Conservation (phyloP, 1,284 basidiomycete species). For the Ceratobasidium theobromae region DNA sequence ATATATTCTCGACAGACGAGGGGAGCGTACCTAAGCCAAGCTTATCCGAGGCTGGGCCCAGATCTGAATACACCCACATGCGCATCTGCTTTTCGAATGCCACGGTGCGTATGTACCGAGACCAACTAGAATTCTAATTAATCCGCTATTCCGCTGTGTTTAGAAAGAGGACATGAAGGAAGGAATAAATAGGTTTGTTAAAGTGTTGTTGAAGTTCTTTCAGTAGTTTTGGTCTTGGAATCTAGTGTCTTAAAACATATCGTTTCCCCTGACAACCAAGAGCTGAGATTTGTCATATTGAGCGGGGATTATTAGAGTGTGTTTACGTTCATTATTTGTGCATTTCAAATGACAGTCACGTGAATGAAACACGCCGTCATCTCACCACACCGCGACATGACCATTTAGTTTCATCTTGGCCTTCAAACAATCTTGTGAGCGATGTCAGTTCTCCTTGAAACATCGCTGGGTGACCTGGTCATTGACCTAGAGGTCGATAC, state of each 20-base stretch:
- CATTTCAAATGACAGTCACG: background rate
- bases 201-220: constrained; percentile 39
- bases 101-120: constrained; percentile 48
- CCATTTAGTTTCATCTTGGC: background rate
- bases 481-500: constrained; percentile 92
- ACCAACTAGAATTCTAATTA: background rate
- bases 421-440: constrained; percentile 12
- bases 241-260: background rate
- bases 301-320: no score
- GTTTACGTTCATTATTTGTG: background rate
- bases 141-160: background rate
- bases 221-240: background rate
- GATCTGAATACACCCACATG: constrained; percentile 53
- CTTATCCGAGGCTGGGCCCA: background rate
- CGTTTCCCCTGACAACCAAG: background rate
- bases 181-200: constrained; percentile 50
- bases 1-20: constrained; percentile 54
- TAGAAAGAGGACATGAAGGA: constrained; percentile 51
- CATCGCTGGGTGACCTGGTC: constrained; percentile 92
- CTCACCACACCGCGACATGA: no score
- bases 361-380: background rate
- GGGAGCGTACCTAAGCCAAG: constrained; percentile 6
- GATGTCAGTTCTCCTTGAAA: constrained; percentile 97
- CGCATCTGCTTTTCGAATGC: constrained; percentile 62
- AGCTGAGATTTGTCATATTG: background rate